These are phyloP conservation scores for Phytophthora megakarya DNA, from an alignment of 352 stramenopile species.

Conservation along the genomic window DNA sequence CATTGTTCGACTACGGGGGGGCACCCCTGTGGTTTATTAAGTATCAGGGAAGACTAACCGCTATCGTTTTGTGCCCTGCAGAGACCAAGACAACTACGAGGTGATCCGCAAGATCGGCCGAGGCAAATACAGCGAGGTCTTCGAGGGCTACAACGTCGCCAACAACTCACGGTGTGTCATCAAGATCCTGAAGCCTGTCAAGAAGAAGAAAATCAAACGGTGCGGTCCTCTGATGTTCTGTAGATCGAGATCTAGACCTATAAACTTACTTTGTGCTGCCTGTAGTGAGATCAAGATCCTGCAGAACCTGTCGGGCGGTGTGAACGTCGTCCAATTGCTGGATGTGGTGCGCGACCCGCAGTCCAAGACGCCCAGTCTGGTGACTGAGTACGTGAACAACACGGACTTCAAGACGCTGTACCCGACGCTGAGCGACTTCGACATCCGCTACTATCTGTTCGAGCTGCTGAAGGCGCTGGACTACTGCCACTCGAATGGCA, in stretches of 20 bases:
- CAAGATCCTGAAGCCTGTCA: constrained; percentile 99
- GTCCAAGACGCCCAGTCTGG: constrained; percentile 97
- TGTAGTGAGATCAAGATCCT: constrained; percentile 99
- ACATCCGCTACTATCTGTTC: constrained; percentile 99
- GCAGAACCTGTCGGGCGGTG: constrained; percentile 98
- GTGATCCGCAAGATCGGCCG: constrained; percentile 99
- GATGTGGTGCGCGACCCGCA: constrained; percentile 98
- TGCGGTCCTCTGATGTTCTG: constrained; percentile 22
- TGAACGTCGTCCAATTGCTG: constrained; percentile 99
- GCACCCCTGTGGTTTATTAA: not conserved
- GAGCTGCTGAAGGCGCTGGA: constrained; percentile 96
- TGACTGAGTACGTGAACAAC: constrained; percentile 99
- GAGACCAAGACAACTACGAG: constrained; percentile 99
- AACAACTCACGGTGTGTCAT: constrained; percentile 99
- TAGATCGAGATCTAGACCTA: constrained; percentile 1
- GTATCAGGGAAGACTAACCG: constrained; percentile 17
- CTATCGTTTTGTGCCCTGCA: constrained; percentile 31
- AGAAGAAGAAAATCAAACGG: constrained; percentile 99
- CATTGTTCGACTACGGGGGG: not conserved
- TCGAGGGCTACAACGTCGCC: constrained; percentile 96
- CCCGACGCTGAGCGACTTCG: constrained; percentile 97
- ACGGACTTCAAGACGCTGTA: constrained; percentile 99
- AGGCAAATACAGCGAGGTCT: constrained; percentile 99
- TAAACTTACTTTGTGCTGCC: constrained; percentile 18
- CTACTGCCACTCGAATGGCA: constrained; percentile 99